phyloP scores from a whole-genome alignment of 768 basidiomycete species.

The Rhizopogon salebrosus region DNA sequence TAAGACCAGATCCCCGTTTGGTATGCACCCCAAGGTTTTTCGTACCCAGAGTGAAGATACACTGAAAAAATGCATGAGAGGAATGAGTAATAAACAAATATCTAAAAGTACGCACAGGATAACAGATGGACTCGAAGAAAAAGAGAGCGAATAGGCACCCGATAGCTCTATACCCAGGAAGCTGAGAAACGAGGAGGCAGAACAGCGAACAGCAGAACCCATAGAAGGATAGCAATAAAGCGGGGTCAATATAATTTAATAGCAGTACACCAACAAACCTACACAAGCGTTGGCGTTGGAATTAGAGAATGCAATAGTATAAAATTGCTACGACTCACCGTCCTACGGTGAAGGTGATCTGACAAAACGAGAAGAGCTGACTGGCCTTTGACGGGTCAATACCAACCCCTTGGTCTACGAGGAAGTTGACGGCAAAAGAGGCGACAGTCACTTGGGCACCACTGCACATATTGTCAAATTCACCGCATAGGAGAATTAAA shows the following conservation, averaged over 20 bases:
- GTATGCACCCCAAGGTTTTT: conserved; percentile 59
- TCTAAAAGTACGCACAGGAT: conserved; percentile 38
- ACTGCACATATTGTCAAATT: conserved; percentile 20
- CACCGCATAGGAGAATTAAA: background rate
- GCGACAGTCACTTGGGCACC: conserved; percentile 67
- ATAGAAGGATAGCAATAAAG: conserved; percentile 53
- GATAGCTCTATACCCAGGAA: conserved; percentile 50
- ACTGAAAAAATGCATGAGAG: conserved; percentile 20
- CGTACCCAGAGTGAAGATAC: conserved; percentile 62
- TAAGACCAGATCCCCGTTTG: conserved; percentile 56
- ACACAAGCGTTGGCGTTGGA: conserved; percentile 11
- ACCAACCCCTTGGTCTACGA: conserved; percentile 57
- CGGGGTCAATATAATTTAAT: conserved; percentile 61
- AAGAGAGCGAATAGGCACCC: conserved; percentile 60
- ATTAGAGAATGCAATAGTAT: background rate
- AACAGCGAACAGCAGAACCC: conserved; percentile 48
- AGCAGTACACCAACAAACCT: conserved; percentile 60
- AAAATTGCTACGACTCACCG: conserved; percentile 32
- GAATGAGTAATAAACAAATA: background rate
- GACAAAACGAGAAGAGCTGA: conserved; percentile 65
- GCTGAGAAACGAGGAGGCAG: conserved; percentile 43
- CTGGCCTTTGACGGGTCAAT: conserved; percentile 49
- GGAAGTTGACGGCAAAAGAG: conserved; percentile 64
- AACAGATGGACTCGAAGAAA: conserved; percentile 76
- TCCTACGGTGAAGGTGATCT: conserved; percentile 62